phyloP scores from a whole-genome alignment of 495 filamentous ascomycete species.

The Hypoxylon intermedium region DNA sequence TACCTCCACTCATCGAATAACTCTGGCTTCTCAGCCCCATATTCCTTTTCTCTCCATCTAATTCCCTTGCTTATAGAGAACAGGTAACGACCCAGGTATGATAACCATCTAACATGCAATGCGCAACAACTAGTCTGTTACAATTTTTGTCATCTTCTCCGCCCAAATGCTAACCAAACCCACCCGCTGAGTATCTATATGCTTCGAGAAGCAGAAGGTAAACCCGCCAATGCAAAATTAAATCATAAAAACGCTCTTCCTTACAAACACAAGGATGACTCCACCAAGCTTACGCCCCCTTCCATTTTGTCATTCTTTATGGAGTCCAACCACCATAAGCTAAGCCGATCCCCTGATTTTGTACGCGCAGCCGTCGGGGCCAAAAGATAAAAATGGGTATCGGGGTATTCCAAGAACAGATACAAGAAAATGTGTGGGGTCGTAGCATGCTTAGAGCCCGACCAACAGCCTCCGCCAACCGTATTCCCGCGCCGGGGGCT shows the following conservation, averaged over 20 bases:
- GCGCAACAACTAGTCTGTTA: slow-evolving; percentile 11
- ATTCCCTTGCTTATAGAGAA: slow-evolving; percentile 4
- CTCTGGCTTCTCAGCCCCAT: background rate
- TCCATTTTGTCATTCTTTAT: slow-evolving; percentile 21
- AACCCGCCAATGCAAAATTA: slow-evolving; percentile 2
- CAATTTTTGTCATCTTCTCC: slow-evolving; percentile 18
- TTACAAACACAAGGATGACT: slow-evolving; percentile 15
- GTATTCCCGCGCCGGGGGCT: background rate
- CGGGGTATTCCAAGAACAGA: slow-evolving; percentile 31
- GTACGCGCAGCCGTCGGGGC: slow-evolving; percentile 7
- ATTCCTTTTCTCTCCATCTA: background rate
- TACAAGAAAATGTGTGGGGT: slow-evolving; percentile 8
- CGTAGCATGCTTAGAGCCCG: background rate
- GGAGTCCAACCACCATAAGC: slow-evolving; percentile 17
- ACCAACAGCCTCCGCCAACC: slow-evolving; percentile 6
- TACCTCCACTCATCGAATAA: slow-evolving; percentile 12
- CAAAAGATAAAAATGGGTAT: slow-evolving; percentile 27
- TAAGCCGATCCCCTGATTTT: slow-evolving; percentile 17
- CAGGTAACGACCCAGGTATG: slow-evolving; percentile 24
- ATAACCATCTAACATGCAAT: slow-evolving; percentile 29
- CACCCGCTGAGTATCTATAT: slow-evolving; percentile 28
- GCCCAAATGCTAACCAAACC: slow-evolving; percentile 27
- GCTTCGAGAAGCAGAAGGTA: slow-evolving; percentile 19
- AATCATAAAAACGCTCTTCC: slow-evolving; percentile 21
- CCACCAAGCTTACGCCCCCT: slow-evolving; percentile 29